Evolutionary conservation across 2,329 filamentous ascomycete species (phyloP).

Genomic region (Claviceps sp.): DNA sequence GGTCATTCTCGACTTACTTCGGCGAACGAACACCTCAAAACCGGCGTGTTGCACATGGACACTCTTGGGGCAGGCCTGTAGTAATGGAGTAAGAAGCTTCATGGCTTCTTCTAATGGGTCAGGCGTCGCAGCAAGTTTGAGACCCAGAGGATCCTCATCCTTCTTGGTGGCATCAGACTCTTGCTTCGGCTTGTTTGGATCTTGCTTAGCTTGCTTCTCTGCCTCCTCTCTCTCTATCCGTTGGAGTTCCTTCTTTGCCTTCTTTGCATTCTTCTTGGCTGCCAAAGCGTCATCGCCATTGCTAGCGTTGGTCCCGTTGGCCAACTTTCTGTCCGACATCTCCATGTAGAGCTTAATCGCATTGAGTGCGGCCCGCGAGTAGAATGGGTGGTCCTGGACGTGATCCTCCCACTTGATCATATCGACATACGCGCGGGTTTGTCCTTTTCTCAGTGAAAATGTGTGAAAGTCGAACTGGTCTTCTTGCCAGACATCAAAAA

Average conservation of each 20-base stretch:
- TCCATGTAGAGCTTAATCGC: conserved; percentile 70
- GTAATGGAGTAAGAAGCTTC: conserved; percentile 69
- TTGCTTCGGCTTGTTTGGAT: conserved; percentile 64
- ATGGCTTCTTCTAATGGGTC: conserved; percentile 76
- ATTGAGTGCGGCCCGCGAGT: conserved; percentile 66
- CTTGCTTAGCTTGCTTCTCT: conserved; percentile 65
- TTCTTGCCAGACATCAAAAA: conserved; percentile 96
- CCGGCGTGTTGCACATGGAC: conserved; percentile 72
- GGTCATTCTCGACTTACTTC: conserved; percentile 44
- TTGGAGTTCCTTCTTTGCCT: conserved; percentile 64
- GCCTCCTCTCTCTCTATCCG: conserved; percentile 61
- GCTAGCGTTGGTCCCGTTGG: conserved; percentile 40
- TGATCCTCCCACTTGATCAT: conserved; percentile 96
- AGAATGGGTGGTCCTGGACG: conserved; percentile 86
- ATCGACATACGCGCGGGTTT: conserved; percentile 86
- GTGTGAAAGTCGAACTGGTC: conserved; percentile 98
- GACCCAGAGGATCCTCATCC: conserved; percentile 76
- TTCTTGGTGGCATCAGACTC: conserved; percentile 66
- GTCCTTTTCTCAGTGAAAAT: conserved; percentile 93
- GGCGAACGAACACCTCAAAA: conserved; percentile 78
- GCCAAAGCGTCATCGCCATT: conserved; percentile 48
- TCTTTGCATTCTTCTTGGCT: conserved; percentile 78
- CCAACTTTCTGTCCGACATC: conserved; percentile 61
- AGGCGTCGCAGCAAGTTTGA: conserved; percentile 65
- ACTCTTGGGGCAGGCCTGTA: conserved; percentile 70